Conservation (phyloP, 2,329 filamentous ascomycete species). For the Fusarium fujikuroi region DNA sequence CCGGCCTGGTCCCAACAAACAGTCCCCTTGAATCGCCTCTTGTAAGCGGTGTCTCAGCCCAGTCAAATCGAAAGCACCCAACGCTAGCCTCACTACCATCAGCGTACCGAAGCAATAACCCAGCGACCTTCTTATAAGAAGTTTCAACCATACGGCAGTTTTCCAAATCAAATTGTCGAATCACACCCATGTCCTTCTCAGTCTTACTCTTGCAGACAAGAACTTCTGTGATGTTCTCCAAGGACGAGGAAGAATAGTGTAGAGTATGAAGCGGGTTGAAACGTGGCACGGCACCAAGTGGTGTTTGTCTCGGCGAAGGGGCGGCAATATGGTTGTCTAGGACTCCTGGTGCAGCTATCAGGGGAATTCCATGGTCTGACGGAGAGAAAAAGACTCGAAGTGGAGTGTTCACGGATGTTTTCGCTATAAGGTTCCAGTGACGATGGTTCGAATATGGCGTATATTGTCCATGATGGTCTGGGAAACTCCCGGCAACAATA, state of each 20-base stretch:
- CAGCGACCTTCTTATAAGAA: background rate
- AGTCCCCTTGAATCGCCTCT: background rate
- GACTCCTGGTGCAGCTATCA: background rate
- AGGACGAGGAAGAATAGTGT: background rate
- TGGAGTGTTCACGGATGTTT: background rate
- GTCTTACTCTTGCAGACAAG: background rate
- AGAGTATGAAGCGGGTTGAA: background rate
- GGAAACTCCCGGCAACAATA: background rate
- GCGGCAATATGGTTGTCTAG: accelerated
- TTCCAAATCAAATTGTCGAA: background rate
- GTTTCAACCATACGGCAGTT: background rate
- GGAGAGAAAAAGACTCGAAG: background rate
- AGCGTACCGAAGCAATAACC: background rate
- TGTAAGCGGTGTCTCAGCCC: background rate
- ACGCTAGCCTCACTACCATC: slow-evolving; percentile 1
- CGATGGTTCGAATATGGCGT: background rate
- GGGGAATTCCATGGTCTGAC: background rate
- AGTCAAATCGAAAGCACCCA: slow-evolving; percentile 12
- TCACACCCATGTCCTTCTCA: background rate
- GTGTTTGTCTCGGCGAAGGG: background rate
- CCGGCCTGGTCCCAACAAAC: background rate
- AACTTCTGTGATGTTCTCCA: background rate
- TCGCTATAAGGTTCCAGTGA: background rate
- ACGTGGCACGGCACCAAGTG: background rate
- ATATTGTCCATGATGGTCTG: background rate